Conservation (phyloP, 2,329 filamentous ascomycete species). For the Mollisia scopiformis region DNA sequence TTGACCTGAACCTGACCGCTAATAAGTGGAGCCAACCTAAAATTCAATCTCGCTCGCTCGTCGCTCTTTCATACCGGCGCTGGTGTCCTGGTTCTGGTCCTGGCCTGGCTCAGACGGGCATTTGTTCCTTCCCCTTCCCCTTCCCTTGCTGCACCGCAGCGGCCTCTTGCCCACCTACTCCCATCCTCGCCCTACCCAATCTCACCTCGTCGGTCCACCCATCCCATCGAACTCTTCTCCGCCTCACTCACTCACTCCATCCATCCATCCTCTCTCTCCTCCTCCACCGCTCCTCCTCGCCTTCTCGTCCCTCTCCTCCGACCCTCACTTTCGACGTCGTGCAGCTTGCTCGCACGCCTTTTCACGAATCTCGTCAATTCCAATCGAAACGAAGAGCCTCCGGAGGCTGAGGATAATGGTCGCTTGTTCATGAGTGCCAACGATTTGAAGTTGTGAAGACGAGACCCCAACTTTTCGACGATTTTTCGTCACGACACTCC, state of each 20-base stretch:
- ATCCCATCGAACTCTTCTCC: neutral
- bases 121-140: too few relatives aligned
- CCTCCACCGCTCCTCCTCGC: neutral
- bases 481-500: constrained; percentile 40
- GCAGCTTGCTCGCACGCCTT: constrained; percentile 25
- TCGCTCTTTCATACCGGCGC: neutral
- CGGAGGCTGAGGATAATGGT: constrained; percentile 38
- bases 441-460: constrained; percentile 30
- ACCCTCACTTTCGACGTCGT: constrained; percentile 16
- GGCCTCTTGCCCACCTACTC: neutral
- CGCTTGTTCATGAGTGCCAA: constrained; percentile 32
- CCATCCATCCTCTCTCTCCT: constrained; percentile 10
- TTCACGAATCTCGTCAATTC: constrained; percentile 18
- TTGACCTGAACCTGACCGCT: neutral
- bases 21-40: neutral
- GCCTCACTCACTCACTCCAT: neutral
- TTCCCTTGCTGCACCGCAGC: neutral
- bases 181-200: neutral
- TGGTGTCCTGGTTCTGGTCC: too few relatives aligned
- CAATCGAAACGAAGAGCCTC: constrained; percentile 29
- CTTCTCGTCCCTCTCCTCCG: constrained; percentile 1
- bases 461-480: constrained; percentile 28
- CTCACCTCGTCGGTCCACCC: neutral
- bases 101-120: too few relatives aligned
- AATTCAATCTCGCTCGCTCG: neutral